These are phyloP conservation scores for Prunus salicina DNA, from an alignment of 306 rosid genomes.

Conservation along the genomic window DNA sequence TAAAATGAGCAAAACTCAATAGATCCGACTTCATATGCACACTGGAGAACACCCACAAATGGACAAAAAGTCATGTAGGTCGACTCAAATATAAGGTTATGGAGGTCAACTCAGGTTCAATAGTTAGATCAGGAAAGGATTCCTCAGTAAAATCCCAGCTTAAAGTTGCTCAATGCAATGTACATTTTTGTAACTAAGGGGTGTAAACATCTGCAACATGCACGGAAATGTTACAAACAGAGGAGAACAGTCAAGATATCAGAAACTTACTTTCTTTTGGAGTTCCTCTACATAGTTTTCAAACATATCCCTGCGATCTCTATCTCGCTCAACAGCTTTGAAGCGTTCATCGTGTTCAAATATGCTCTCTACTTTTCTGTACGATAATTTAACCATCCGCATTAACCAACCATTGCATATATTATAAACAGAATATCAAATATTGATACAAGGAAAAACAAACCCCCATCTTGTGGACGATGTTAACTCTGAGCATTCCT, in stretches of 20 bases:
- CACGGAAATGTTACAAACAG: constrained; percentile 6
- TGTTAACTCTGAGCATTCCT: constrained; percentile 79
- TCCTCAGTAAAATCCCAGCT: neutral
- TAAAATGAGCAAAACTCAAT: neutral
- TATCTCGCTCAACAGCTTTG: constrained; percentile 81
- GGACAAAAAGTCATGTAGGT: neutral
- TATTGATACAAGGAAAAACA: constrained; percentile 16
- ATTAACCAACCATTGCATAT: neutral
- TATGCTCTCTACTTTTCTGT: constrained; percentile 68
- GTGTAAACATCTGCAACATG: neutral
- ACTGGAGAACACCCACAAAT: neutral
- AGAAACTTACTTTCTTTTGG: constrained; percentile 50
- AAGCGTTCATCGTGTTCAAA: constrained; percentile 89
- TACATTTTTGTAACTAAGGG: neutral
- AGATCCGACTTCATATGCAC: neutral
- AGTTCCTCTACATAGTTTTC: constrained; percentile 78
- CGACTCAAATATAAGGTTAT: neutral
- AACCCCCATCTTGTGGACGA: constrained; percentile 89
- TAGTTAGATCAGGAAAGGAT: neutral
- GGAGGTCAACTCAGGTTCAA: neutral
- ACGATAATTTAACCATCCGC: constrained; percentile 16
- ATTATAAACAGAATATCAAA: constrained; percentile 1
- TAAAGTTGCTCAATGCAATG: neutral
- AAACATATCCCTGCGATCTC: constrained; percentile 82
- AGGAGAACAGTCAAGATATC: constrained; percentile 17